Base-by-base conservation (phyloP, 1,284 basidiomycete species). In the Cystobasidium pallidum region DNA sequence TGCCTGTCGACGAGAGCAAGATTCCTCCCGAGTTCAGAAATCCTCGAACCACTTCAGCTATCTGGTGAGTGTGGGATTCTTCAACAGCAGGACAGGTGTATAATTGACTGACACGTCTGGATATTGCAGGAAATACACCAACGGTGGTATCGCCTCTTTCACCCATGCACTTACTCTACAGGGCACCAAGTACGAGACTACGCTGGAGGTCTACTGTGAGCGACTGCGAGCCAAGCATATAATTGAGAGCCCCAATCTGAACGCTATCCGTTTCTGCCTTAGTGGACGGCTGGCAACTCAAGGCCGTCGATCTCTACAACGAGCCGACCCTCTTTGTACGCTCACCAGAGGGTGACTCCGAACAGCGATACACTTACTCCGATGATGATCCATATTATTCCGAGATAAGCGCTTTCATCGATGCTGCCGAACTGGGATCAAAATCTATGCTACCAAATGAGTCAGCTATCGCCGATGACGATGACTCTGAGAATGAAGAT, bases 151-250 rank as follows among this genome's bases (percentile, higher is more conserved):
- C 28, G 94, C 94, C 17, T 90, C 87, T 72, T 89, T 97, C 82
- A 91, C 87, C 21, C 94, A 96, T 79, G 85, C 91, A 47, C 90
- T 91, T 67, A 90, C 91, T 19, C 86, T 97, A 28, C 94, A 96
- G 80, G 94, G 92, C 65, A 87, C 85, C 76, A 88, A 92, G 81
- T 96, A 96, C 82, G 90, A 89, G 77, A 66, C 63, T 34, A 93
- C 95, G 83, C 84, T 96, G 58, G 93, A 95, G 80, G 88, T 78
- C 54, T 75, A 45, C 49, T 51, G 76, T 77, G 62, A 34, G 75
- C 45, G 17, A 32, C 21, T 41, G 1, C 34, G 13, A 15, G n/a
- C 19, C 57, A 34, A 3, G 39, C 47, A 52, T 13, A 11, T 21
- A 13, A 6, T 34, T 19, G 11, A 28, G 3, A 34, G 3, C 39